A percentile compares a stretch with the other conserved stretches of the same genome.
Conservation (phyloP, 176 grass and related monocot genomes). For the Triticum monococcum region DNA sequence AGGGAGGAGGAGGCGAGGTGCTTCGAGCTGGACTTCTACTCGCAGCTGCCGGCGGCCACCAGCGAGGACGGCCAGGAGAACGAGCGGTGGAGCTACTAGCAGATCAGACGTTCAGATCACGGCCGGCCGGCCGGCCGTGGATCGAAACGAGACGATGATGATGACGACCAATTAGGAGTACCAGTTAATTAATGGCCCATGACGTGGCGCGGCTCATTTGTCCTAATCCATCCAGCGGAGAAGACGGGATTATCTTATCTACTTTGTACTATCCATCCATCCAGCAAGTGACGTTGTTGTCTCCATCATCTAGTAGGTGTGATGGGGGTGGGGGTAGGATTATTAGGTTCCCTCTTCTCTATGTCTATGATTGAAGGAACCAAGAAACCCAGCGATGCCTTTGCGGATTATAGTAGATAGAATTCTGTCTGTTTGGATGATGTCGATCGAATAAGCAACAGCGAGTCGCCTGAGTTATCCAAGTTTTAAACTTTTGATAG, state of each 20-base stretch:
- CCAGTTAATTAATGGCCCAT: not conserved
- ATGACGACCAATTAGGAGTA: constrained; percentile 6
- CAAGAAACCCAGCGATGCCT: constrained; percentile 5
- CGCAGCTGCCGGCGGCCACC: constrained; percentile 26
- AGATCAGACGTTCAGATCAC: not conserved
- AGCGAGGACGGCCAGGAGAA: constrained; percentile 4
- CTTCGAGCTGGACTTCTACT: constrained; percentile 22
- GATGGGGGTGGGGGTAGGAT: not conserved
- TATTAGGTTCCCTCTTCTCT: not conserved
- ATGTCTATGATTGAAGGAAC: not conserved
- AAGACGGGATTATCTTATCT: constrained; percentile 13
- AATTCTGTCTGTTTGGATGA: not conserved
- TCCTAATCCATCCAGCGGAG: constrained; percentile 25
- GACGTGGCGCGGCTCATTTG: constrained; percentile 1
- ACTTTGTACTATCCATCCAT: constrained; percentile 16
- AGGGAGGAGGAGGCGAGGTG: not conserved
- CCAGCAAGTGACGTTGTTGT: not conserved
- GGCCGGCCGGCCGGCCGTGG: not conserved
- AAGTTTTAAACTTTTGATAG: not conserved
- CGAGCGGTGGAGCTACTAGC: constrained; percentile 20
- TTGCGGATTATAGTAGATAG: not conserved
- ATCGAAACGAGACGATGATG: not conserved
- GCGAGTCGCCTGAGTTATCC: constrained; percentile 5
- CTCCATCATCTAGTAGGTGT: constrained; percentile 2
- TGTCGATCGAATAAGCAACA: not conserved